These are phyloP conservation scores for Wickerhamomyces sp. DNA, from an alignment of 1,139 yeast species.

Conservation along the genomic window DNA sequence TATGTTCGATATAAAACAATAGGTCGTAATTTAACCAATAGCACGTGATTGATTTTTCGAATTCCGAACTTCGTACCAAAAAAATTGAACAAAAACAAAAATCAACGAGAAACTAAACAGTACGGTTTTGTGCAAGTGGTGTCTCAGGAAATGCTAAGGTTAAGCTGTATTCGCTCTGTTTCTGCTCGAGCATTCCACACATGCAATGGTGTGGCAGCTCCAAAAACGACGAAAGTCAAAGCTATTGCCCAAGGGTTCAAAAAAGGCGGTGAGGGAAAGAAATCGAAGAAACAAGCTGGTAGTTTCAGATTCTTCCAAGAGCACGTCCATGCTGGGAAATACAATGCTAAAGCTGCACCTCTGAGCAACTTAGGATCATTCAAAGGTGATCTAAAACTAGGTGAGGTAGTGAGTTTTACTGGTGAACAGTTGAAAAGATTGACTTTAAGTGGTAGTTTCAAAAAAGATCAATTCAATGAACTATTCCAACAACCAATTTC, in stretches of 20 bases:
- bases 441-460: constrained; percentile 44
- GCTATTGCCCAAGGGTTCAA: constrained; percentile 17
- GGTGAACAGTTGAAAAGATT: constrained; percentile 19
- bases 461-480: constrained; percentile 62
- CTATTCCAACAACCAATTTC: constrained; percentile 54
- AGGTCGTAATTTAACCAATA: too few relatives aligned
- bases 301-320: constrained; percentile 17
- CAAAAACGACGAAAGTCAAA: constrained; percentile 8
- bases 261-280: constrained; percentile 10
- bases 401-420: constrained; percentile 14
- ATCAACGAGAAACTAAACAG: too few relatives aligned
- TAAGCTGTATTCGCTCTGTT: background rate
- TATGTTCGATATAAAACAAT: too few relatives aligned
- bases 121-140: too few relatives aligned
- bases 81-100: too few relatives aligned
- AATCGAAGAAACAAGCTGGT: constrained; percentile 17
- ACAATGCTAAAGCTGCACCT: constrained; percentile 6
- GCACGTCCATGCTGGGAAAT: constrained; percentile 14
- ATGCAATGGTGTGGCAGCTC: constrained; percentile 1
- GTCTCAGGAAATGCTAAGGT: constrained; percentile 8
- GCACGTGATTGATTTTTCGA: too few relatives aligned
- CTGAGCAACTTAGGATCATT: background rate
- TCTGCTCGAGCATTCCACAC: constrained; percentile 9
- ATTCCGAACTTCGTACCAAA: too few relatives aligned
- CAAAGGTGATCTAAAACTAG: constrained; percentile 3